These are phyloP conservation scores for Sphaerulina vaccinii DNA, from an alignment of 2,329 filamentous ascomycete species.

Conservation along the genomic window DNA sequence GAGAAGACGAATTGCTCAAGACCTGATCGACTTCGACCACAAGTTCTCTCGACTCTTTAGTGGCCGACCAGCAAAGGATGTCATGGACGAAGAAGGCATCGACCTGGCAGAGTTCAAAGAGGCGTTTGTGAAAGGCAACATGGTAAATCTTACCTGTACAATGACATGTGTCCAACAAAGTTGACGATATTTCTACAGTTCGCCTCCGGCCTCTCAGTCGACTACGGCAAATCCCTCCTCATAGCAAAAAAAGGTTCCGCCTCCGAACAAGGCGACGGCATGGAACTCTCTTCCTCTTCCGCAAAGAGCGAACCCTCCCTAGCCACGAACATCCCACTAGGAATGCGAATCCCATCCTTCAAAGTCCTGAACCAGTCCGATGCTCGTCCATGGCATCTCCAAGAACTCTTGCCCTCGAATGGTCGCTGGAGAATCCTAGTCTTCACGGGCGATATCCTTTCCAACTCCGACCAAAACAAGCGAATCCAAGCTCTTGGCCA, in stretches of 20 bases:
- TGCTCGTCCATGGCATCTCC: constrained; percentile 18
- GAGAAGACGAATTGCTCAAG: constrained; percentile 54
- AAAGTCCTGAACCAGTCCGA: constrained; percentile 22
- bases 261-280: constrained; percentile 49
- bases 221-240: constrained; percentile 58
- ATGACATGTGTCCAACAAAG: background rate
- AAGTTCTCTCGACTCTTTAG: constrained; percentile 58
- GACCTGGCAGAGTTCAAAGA: constrained; percentile 33
- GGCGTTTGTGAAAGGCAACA: constrained; percentile 35
- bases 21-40: constrained; percentile 62
- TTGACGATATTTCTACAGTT: background rate
- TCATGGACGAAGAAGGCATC: constrained; percentile 60
- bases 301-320: constrained; percentile 27
- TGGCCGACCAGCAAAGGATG: constrained; percentile 57
- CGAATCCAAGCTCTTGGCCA: constrained; percentile 40
- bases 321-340: constrained; percentile 8
- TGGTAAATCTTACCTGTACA: no score
- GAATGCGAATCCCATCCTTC: constrained; percentile 17
- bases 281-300: constrained; percentile 38
- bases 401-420: constrained; percentile 21
- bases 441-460: constrained; percentile 25
- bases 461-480: constrained; percentile 42
- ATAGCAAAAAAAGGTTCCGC: constrained; percentile 54
- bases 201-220: constrained; percentile 42
- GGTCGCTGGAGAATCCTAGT: constrained; percentile 25